A percentile compares a stretch with the other conserved stretches of the same genome.
phyloP scores from a whole-genome alignment of 441 rosid genomes.

The Aquilaria agallochum region DNA sequence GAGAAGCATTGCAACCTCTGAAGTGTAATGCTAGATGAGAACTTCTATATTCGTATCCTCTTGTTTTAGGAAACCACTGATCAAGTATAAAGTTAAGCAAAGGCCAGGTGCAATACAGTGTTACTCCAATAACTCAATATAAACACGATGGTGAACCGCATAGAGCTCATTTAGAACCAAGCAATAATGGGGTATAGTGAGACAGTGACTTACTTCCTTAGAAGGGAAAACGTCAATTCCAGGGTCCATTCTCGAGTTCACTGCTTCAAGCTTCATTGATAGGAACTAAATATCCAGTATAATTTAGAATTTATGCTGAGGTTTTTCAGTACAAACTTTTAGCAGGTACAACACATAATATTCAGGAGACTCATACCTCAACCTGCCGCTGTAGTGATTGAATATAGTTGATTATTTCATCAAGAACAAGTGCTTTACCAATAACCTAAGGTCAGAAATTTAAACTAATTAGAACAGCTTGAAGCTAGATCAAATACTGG shows the following conservation, averaged over 20 bases:
- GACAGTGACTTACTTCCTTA: conserved; percentile 48
- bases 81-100: too few relatives aligned
- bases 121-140: too few relatives aligned
- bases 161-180: too few relatives aligned
- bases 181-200: not conserved
- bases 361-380: conserved; percentile 43
- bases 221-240: conserved; percentile 62
- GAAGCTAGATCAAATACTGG: not conserved
- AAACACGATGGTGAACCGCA: too few relatives aligned
- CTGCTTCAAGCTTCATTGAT: conserved; percentile 95
- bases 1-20: too few relatives aligned
- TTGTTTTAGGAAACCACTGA: too few relatives aligned
- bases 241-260: conserved; percentile 57
- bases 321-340: not conserved
- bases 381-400: conserved; percentile 83
- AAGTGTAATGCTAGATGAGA: too few relatives aligned
- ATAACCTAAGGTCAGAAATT: conserved; percentile 49
- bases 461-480: conserved; percentile 11
- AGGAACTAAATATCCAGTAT: conserved; percentile 51
- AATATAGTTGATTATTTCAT: conserved; percentile 88
- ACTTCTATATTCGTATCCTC: too few relatives aligned
- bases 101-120: too few relatives aligned
- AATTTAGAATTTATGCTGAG: conserved; percentile 7
- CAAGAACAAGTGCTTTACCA: conserved; percentile 85
- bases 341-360: not conserved